phyloP scores from a whole-genome alignment of 2,329 filamentous ascomycete species.

The Malbranchea zuffiana region DNA sequence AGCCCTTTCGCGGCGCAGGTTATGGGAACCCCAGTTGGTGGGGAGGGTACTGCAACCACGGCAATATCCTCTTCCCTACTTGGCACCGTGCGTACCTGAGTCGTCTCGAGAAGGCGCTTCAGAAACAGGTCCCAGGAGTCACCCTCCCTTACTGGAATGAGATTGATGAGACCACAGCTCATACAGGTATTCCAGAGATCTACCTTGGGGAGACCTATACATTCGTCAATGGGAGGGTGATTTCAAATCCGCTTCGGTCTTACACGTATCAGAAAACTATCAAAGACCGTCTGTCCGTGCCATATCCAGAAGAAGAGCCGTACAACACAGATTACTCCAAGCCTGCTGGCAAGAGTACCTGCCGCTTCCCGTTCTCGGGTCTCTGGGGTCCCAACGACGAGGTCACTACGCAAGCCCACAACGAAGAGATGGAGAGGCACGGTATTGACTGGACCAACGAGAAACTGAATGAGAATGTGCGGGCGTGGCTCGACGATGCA shows the following conservation, averaged over 20 bases:
- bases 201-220: not conserved
- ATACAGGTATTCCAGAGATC: not conserved
- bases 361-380: not conserved
- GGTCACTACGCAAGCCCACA: not conserved
- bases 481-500: not conserved
- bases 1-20: slow-evolving; percentile 20
- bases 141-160: not conserved
- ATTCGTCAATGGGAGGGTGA: not conserved
- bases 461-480: not conserved
- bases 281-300: not conserved
- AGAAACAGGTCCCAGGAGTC: not conserved
- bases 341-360: not conserved
- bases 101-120: slow-evolving; percentile 17
- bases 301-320: no score
- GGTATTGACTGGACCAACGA: no score
- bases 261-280: not conserved
- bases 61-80: slow-evolving; percentile 22
- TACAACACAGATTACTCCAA: no score
- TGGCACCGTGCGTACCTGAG: slow-evolving; percentile 24
- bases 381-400: not conserved
- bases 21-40: slow-evolving; percentile 17
- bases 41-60: slow-evolving; percentile 25
- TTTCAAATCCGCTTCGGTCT: not conserved
- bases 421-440: not conserved
- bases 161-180: not conserved